Conservation (phyloP, 768 basidiomycete genomes). For the Guyanaporus albipodus region DNA sequence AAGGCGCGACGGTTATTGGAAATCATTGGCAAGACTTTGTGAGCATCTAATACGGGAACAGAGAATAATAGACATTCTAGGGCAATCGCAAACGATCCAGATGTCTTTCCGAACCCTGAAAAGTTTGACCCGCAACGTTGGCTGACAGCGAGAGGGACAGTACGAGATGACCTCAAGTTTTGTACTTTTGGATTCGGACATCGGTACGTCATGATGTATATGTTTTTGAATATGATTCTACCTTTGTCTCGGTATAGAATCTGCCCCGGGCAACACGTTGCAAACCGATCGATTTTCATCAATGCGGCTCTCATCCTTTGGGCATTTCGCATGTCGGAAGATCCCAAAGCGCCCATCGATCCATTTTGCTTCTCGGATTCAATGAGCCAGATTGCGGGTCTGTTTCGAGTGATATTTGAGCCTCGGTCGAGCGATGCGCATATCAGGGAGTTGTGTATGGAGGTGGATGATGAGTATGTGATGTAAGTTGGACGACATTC, state of each 20-base stretch:
- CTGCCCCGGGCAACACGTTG: constrained; percentile 2
- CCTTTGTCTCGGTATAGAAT: neutral
- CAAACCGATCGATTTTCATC: constrained; percentile 4
- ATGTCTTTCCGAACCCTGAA: constrained; percentile 4
- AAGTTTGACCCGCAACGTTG: constrained; percentile 5
- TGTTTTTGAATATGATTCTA: too few species aligned
- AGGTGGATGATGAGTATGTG: neutral
- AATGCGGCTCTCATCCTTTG: neutral
- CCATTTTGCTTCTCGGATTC: neutral
- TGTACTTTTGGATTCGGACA: constrained; percentile 5
- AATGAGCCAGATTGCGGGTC: neutral
- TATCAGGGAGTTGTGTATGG: constrained; percentile 1
- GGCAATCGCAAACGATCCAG: constrained; percentile 8
- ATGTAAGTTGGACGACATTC: too few species aligned
- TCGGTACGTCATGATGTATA: neutral
- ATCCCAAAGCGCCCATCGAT: constrained; percentile 1
- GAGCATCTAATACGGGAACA: too few species aligned
- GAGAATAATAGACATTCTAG: neutral
- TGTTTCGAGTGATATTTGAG: constrained; percentile 2
- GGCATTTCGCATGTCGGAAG: constrained; percentile 4
- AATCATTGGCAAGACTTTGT: neutral
- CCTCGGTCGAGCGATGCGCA: neutral
- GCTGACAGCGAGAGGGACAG: neutral
- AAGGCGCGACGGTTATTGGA: constrained; percentile 5
- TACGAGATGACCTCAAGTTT: constrained; percentile 6